Evolutionary conservation across 139 green algal species (phyloP), one percentile per base, ranked within the genome.

Genomic region (Picocystis salinarum): DNA sequence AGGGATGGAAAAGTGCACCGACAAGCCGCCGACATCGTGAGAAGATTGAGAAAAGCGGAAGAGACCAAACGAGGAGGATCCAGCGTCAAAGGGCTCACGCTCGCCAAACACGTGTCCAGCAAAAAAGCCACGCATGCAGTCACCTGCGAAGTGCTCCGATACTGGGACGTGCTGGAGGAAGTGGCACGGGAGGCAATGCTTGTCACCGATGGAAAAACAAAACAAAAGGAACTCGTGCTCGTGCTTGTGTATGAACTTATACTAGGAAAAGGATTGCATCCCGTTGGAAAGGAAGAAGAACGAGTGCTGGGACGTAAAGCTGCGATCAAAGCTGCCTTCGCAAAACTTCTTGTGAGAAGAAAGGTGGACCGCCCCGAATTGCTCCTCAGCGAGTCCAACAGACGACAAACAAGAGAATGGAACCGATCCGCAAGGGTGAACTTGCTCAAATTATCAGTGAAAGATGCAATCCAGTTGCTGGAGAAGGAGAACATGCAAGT

Each of bases 91-190:
- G 52, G 54, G 2, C 67, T 95, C 23, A 86, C 75, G 4, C 59
- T 94, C 19, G 80, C 69, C 9, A 61, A 63, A 0, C 42, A 75
- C 27, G 55, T 91, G 10, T 28, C 54, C 3, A 58, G 67, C 28
- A 94, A 95, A 54, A 82, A 83, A 52, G 75, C 85, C 17, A 83
- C 75, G 0, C 80, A 85, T 54, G 82, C 80, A 4, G 70, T 95
- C 9, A 86, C 73, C 0, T 80, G 70, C 45, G 58, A 95, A 48
- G n/a, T 89, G 24, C 23, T 85, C 36, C 42, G 46, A 18, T 6
- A 17, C 3, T 56, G 44, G 9, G 39, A 40, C 17, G 42, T 90
- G 28, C 33, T 69, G 41, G 18, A 63, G 28, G 17, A 5, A 9
- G 4, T 26, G 3, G 18, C 5, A 28, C 15, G 6, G 10, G 11